phyloP scores from a whole-genome alignment of 768 basidiomycete species.

The Leccinum variicolor region DNA sequence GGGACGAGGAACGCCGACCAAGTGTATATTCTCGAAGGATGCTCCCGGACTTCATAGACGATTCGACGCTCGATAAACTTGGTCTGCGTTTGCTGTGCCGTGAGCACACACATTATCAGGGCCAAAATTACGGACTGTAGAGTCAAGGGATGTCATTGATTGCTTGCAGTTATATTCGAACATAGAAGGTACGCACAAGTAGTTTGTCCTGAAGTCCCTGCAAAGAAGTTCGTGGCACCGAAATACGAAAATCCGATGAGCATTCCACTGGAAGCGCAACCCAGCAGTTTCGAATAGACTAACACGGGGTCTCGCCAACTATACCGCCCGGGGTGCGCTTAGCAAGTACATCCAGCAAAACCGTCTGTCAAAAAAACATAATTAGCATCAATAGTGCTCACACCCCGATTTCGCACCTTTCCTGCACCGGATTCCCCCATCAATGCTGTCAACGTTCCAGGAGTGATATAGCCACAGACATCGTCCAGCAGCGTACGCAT shows the following conservation, averaged over 20 bases:
- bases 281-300: slow-evolving; percentile 34
- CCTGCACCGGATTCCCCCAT: slow-evolving; percentile 44
- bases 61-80: slow-evolving; percentile 53
- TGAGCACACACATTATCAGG: slow-evolving; percentile 40
- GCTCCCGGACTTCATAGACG: slow-evolving; percentile 62
- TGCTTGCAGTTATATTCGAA: neutral
- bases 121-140: slow-evolving; percentile 50
- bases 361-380: slow-evolving; percentile 39
- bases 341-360: slow-evolving; percentile 55
- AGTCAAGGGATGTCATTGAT: neutral
- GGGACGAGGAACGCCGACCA: slow-evolving; percentile 57
- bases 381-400: neutral
- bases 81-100: slow-evolving; percentile 58
- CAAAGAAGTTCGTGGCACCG: slow-evolving; percentile 32
- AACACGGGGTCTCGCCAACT: slow-evolving; percentile 45
- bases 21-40: slow-evolving; percentile 59
- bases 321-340: slow-evolving; percentile 47
- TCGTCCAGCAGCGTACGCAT: slow-evolving; percentile 44
- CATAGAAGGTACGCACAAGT: slow-evolving; percentile 30
- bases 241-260: slow-evolving; percentile 45
- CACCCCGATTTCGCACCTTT: slow-evolving; percentile 14
- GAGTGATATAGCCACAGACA: slow-evolving; percentile 47
- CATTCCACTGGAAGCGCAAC: slow-evolving; percentile 28
- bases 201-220: slow-evolving; percentile 43
- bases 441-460: slow-evolving; percentile 50